Evolutionary conservation across 768 basidiomycete species (phyloP), one percentile per base, ranked within the genome.

Genomic region (Tubosaeta sp.): DNA sequence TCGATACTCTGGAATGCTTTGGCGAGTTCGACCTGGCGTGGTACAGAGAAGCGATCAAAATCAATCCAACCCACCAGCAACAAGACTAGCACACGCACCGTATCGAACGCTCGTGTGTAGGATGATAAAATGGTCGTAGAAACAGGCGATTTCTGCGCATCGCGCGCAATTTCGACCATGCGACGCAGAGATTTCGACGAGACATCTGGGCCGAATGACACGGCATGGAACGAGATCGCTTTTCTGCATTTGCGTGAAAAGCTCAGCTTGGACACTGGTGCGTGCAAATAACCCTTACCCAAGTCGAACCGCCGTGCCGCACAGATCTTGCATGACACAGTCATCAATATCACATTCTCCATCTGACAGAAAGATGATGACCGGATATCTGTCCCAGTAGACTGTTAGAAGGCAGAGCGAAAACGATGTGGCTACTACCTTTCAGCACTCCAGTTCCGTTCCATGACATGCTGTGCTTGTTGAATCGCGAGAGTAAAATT

Each of bases 1-100:
- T 81, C 80, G 47, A 83, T 73, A 27, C 75, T 76, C 21, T 83
- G 59, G 72, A 84, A 83, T 2, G 82, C 77, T 57, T 82, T 71
- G 1, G 81, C 75, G 10, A 83, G 71, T 51, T 72, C 74, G 12
- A 82, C 70, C 81, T 83, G 11, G 12, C 19, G 21, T 6, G 27
- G 27, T 9, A 48, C n/a, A n/a, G 9, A 6, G 6, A 27, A 27
- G 3, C 6, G 38, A 14, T 16, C 11, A 7, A 8, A 24, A 16
- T 16, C 13, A 1, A n/a, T 25, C 2, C 21, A 30, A n/a, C 12
- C 27, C n/a, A n/a, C n/a, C n/a, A n/a, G 4, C 14, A 13, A 21
- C 35, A 25, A 40, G 10, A 41, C 18, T 13, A 18, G n/a, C 0
- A 3, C 18, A 47, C 49, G 31, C 21, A 80, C 82, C 44, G 79